A percentile compares a stretch with the other conserved stretches of the same genome.
Evolutionary conservation across 371 early-diverging fungal species (phyloP).

Genomic region (Mortierella sp.): DNA sequence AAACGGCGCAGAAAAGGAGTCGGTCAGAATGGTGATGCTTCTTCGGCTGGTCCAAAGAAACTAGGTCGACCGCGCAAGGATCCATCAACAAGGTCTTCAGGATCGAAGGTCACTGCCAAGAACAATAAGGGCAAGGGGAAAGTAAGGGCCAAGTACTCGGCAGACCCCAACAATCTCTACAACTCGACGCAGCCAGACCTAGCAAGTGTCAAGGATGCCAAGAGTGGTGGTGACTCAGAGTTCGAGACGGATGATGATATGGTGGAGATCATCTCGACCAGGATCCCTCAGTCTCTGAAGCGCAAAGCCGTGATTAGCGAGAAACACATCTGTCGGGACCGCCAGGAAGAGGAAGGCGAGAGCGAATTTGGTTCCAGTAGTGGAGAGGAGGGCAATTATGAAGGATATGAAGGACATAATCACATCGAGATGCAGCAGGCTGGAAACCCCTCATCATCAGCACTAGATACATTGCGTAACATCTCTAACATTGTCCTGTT

Average conservation of each 20-base stretch:
- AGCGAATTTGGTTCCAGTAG: not conserved
- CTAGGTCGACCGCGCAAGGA: not conserved
- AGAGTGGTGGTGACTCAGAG: not conserved
- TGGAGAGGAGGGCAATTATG: not conserved
- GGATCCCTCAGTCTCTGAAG: not conserved
- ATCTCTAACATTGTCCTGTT: no score
- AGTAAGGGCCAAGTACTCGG: not conserved
- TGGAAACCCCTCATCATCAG: not conserved
- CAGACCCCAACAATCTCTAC: no score
- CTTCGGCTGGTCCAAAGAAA: not conserved
- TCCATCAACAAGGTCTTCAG: no score
- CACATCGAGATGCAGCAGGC: not conserved
- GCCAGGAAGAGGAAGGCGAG: not conserved
- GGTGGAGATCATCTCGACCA: not conserved
- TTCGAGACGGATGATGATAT: slow-evolving; percentile 3
- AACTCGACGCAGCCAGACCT: not conserved
- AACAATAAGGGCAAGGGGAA: not conserved
- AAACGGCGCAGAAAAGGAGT: not conserved
- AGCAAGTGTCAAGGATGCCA: not conserved
- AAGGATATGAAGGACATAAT: not conserved
- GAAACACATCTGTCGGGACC: not conserved
- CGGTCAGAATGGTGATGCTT: not conserved
- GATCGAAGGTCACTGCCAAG: not conserved
- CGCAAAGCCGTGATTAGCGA: not conserved
- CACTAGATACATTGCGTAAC: not conserved